Evolutionary conservation across 2,329 filamentous ascomycete genomes (phyloP).

Genomic region (Phialophora expanda): DNA sequence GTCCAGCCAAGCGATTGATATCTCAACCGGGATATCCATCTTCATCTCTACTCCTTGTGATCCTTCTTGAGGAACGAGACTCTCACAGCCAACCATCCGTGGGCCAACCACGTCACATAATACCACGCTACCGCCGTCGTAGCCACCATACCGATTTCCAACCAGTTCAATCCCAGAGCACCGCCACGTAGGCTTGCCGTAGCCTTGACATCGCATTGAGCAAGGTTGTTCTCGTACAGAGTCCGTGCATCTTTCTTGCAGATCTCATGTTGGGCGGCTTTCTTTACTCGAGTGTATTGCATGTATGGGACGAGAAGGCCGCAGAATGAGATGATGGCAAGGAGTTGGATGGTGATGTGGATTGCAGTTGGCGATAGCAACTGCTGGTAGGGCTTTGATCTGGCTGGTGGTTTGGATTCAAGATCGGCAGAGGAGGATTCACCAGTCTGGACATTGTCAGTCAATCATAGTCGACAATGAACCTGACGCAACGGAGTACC

Average conservation of each 20-base stretch:
- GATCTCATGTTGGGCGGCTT: constrained; percentile 7
- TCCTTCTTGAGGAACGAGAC: constrained; percentile 9
- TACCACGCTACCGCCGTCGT: constrained; percentile 18
- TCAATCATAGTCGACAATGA: not conserved
- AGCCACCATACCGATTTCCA: constrained; percentile 18
- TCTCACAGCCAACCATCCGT: constrained; percentile 8
- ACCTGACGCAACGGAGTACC: not conserved
- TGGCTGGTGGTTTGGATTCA: not conserved
- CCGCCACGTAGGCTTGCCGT: constrained; percentile 14
- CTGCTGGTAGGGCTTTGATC: not conserved
- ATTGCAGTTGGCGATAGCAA: constrained; percentile 1
- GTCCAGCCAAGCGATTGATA: not conserved
- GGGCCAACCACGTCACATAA: constrained; percentile 16
- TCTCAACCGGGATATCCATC: not conserved
- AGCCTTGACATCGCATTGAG: constrained; percentile 16
- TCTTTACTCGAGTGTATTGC: constrained; percentile 16
- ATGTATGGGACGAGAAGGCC: constrained; percentile 21
- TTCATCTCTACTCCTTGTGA: not conserved
- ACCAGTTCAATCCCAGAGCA: constrained; percentile 21
- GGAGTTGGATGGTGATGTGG: constrained; percentile 9
- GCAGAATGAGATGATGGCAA: constrained; percentile 19
- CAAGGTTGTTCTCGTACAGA: constrained; percentile 25
- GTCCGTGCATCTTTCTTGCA: constrained; percentile 20
- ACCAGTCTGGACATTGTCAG: constrained; percentile 11
- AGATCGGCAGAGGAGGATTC: not conserved